These are phyloP conservation scores for Debaryomycetaceae sp. DNA, from an alignment of 1,139 yeast genomes.

Conservation along the genomic window DNA sequence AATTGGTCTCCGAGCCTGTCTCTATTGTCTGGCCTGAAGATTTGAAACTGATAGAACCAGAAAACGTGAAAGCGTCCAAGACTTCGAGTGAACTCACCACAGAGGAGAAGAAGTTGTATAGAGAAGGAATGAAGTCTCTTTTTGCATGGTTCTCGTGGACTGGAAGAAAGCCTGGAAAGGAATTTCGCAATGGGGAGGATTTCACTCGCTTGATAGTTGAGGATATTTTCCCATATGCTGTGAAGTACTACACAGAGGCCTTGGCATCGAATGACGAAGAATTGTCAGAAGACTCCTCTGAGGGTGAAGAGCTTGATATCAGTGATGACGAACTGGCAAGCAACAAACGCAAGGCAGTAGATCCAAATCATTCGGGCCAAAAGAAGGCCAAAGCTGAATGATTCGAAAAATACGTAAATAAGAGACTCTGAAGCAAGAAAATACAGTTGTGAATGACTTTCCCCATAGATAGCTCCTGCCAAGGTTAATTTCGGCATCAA, in stretches of 20 bases:
- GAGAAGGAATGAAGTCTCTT: slow-evolving; percentile 70
- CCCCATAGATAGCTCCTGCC: no score
- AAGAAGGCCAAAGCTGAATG: neutral
- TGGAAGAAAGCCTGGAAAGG: slow-evolving; percentile 68
- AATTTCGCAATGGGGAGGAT: slow-evolving; percentile 69
- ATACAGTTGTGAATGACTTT: no score
- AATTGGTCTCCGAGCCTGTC: slow-evolving; percentile 47
- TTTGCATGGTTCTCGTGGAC: slow-evolving; percentile 79
- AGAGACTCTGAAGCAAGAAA: no score
- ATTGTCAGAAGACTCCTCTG: slow-evolving; percentile 49
- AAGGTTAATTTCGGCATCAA: no score
- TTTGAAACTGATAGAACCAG: slow-evolving; percentile 53
- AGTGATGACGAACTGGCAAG: slow-evolving; percentile 17
- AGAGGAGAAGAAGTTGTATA: slow-evolving; percentile 58
- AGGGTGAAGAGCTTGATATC: slow-evolving; percentile 55
- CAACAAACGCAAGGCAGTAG: neutral
- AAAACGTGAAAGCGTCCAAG: slow-evolving; percentile 32
- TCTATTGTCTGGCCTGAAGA: slow-evolving; percentile 59
- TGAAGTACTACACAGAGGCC: slow-evolving; percentile 70
- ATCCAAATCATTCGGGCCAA: neutral
- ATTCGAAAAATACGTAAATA: no score
- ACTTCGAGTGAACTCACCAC: slow-evolving; percentile 32
- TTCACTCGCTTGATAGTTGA: slow-evolving; percentile 61
- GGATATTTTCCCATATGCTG: slow-evolving; percentile 69
- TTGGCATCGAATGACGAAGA: slow-evolving; percentile 54